A percentile compares a stretch with the other conserved stretches of the same genome.
phyloP scores from a whole-genome alignment of 495 filamentous ascomycete species.

The Evansstolkia leycettana region DNA sequence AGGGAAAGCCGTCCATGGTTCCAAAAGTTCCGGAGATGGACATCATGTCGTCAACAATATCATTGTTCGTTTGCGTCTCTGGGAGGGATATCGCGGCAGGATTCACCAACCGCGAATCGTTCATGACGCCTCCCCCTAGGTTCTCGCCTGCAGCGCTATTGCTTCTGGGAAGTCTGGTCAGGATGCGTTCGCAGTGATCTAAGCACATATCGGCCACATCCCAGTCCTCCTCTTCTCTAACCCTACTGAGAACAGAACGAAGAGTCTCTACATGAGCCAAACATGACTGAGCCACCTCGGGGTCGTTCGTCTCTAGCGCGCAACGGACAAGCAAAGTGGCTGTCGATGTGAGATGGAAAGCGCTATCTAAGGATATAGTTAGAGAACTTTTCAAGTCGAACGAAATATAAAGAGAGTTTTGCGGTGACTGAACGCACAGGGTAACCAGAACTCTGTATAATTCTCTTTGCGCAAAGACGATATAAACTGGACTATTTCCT shows the following conservation, averaged over 20 bases:
- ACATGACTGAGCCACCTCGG: slow-evolving; percentile 27
- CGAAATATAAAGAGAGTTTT: neutral
- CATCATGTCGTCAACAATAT: slow-evolving; percentile 41
- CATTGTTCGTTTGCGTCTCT: slow-evolving; percentile 37
- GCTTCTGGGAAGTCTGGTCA: slow-evolving; percentile 27
- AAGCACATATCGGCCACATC: slow-evolving; percentile 42
- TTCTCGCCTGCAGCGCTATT: slow-evolving; percentile 5
- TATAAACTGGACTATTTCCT: slow-evolving; percentile 42
- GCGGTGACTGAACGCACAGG: slow-evolving; percentile 17
- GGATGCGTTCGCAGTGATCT: slow-evolving; percentile 37
- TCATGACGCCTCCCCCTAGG: slow-evolving; percentile 1
- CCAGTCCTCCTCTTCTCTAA: slow-evolving; percentile 40
- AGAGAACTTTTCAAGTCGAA: slow-evolving; percentile 4
- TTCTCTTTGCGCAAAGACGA: slow-evolving; percentile 30
- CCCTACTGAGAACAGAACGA: slow-evolving; percentile 32
- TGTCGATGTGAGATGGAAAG: slow-evolving; percentile 37
- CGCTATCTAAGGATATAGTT: slow-evolving; percentile 24
- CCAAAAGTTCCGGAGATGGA: slow-evolving; percentile 37
- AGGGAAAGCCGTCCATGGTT: slow-evolving; percentile 38
- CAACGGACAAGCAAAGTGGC: slow-evolving; percentile 36
- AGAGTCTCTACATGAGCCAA: slow-evolving; percentile 31
- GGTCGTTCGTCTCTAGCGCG: slow-evolving; percentile 32
- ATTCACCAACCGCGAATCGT: slow-evolving; percentile 21
- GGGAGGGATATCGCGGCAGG: slow-evolving; percentile 32
- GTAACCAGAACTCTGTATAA: slow-evolving; percentile 38